These are phyloP conservation scores for Venturiaceae sp. DNA, from an alignment of 2,329 filamentous ascomycete species.

Conservation along the genomic window DNA sequence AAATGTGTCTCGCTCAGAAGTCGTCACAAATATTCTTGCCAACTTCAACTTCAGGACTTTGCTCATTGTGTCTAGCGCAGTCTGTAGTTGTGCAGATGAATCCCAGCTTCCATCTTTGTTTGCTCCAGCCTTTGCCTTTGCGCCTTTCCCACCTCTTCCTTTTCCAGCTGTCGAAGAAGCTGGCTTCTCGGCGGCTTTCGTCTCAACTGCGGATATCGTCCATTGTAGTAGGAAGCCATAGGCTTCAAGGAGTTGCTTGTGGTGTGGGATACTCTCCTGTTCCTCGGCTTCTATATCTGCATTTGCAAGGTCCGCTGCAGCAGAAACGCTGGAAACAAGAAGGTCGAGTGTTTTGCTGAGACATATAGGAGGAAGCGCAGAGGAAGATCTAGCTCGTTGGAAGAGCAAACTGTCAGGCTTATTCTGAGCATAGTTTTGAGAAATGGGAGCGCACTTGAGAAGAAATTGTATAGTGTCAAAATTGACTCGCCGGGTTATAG, in stretches of 20 bases:
- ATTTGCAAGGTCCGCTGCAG: constrained; percentile 77
- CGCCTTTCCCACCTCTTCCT: constrained; percentile 62
- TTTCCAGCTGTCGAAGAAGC: constrained; percentile 60
- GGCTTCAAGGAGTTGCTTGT: constrained; percentile 87
- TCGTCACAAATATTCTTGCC: constrained; percentile 87
- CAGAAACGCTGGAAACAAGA: constrained; percentile 72
- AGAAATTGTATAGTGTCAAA: constrained; percentile 95
- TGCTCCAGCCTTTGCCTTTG: constrained; percentile 64
- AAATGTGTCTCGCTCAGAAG: constrained; percentile 92
- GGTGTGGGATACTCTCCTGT: constrained; percentile 73
- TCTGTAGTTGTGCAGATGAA: constrained; percentile 76
- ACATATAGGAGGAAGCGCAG: constrained; percentile 67
- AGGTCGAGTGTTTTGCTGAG: constrained; percentile 91
- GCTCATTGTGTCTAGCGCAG: constrained; percentile 86
- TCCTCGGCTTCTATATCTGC: constrained; percentile 87
- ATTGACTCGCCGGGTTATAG: constrained; percentile 64
- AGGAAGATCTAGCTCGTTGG: constrained; percentile 64
- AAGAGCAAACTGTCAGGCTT: constrained; percentile 49
- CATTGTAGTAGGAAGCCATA: constrained; percentile 92
- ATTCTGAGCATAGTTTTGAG: constrained; percentile 18
- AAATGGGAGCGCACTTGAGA: constrained; percentile 75
- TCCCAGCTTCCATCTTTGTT: constrained; percentile 76
- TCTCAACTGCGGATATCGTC: constrained; percentile 90
- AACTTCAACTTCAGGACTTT: constrained; percentile 91
- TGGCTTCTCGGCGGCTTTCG: constrained; percentile 85